Base-by-base conservation (phyloP, 208 protist species). In the Zelonia costaricensis region DNA sequence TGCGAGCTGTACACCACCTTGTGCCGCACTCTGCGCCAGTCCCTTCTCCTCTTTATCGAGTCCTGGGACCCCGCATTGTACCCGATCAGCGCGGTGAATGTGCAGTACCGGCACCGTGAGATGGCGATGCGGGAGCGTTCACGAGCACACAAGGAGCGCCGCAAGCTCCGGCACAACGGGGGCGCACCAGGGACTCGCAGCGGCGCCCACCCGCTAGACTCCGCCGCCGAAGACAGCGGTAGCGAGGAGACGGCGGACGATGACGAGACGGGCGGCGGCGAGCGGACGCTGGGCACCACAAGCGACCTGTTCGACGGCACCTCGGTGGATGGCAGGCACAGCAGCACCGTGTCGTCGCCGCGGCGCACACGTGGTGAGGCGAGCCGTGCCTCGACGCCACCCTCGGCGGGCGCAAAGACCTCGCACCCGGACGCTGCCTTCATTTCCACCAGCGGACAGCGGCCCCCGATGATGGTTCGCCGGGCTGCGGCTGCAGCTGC, bases 1-100 rank as follows among this genome's bases (percentile, higher is more conserved):
- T 94, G 86, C 59, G 84, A 94, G 44, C 59, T 91, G 20, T 97
- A 93, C 76, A 52, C 79, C 40, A 80, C 55, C 40, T 51, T 85
- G 20, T 70, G 69, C 5, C 68, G 62, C 18, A 33, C 38, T 35
- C 64, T 91, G 35, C 80, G 83, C 1, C 55, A 62, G 16, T 88
- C 79, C 2, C 45, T 96, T 28, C 72, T 91, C 57, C 44, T 43
- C 23, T 90, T 95, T 47, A 81, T 94, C 30, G 80, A 82, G 30
- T 40, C 63, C 4, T 94, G 88, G 86, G 54, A 87, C 43, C 76
- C 84, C 15, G 59, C 73, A 7, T 62, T 63, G 20, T 72, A 84
- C 43, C 80, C 88, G 3, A 81, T 94, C 6, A 81, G 51, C 45
- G 78, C 77, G 15, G 66, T 66, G 25, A 66, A 73, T 39, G 43